Conservation (phyloP, 1,284 basidiomycete genomes). For the Sanghuangporus sanghuang region DNA sequence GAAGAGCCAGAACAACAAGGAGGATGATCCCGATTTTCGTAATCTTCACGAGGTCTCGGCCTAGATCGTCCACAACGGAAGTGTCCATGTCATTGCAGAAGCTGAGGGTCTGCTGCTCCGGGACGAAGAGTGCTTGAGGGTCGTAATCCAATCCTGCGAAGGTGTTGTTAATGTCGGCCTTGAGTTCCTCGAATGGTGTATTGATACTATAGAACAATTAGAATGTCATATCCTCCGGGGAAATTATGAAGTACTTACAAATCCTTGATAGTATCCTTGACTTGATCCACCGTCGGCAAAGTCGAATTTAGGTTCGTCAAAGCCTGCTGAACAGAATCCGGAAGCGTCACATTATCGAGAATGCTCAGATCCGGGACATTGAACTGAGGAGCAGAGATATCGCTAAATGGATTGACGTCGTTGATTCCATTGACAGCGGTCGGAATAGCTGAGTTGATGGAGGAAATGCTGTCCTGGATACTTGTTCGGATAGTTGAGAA, state of each 20-base stretch:
- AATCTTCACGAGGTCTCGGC: slow-evolving; percentile 67
- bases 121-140: slow-evolving; percentile 68
- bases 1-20: slow-evolving; percentile 54
- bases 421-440: slow-evolving; percentile 64
- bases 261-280: slow-evolving; percentile 68
- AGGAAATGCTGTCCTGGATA: slow-evolving; percentile 67
- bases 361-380: slow-evolving; percentile 64
- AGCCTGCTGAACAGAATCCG: slow-evolving; percentile 70
- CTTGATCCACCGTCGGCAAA: slow-evolving; percentile 73
- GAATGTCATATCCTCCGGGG: neutral
- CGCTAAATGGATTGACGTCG: slow-evolving; percentile 61
- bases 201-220: slow-evolving; percentile 52
- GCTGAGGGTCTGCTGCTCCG: slow-evolving; percentile 53
- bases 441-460: slow-evolving; percentile 68
- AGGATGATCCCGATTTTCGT: slow-evolving; percentile 75
- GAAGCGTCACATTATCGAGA: slow-evolving; percentile 78
- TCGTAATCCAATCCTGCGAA: slow-evolving; percentile 69
- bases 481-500: slow-evolving; percentile 54
- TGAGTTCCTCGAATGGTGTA: slow-evolving; percentile 80
- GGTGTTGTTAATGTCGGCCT: slow-evolving; percentile 83
- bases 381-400: slow-evolving; percentile 66
- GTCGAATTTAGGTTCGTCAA: slow-evolving; percentile 75
- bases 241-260: slow-evolving; percentile 46
- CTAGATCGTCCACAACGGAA: slow-evolving; percentile 79
- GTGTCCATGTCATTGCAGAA: slow-evolving; percentile 79